Base-by-base conservation (phyloP, 169 alveolate genomes). In the Plasmodium gallinaceum region DNA sequence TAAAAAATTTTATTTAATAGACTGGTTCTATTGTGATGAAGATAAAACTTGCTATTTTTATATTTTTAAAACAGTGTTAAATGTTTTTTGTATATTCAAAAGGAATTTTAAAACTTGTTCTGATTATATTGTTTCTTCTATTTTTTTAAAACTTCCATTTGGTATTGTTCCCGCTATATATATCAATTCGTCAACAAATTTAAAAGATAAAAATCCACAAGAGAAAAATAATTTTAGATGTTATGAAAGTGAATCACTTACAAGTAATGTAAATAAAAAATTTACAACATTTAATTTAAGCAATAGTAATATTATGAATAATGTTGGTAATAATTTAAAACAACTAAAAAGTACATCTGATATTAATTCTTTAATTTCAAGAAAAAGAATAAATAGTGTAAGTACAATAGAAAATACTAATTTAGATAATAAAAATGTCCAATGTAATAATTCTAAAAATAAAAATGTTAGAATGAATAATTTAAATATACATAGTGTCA, bases 31-130 rank as follows among this genome's bases (percentile, higher is more conserved):
- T 54, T 54, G 60, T 54, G 64, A 52, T 57, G n/a, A 9, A 20
- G 91, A 83, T 83, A 66, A 83, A 68, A 71, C 85, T 10, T 83
- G 91, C 37, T 83, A 83, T 73, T 83, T 54, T 62, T 83, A 69
- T 48, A 37, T 70, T 42, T 69, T 69, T 42, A 69, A 83, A 43
- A 18, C 85, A 10, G 37, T 83, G 22, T 5, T 83, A 32, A 70
- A 52, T n/a, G 91, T 46, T 68, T 83, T 83, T 52, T 26, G 86
- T 10, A 69, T 83, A 46, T 83, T 71, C 8, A 83, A 69, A 83
- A 83, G 32, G 20, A 26, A 14, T 39, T 83, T 83, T 57, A 83
- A 42, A 12, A 68, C 86, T n/a, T 9, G 66, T 10, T 26, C 32
- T 42, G 8, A 52, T 32, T 45, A 69, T 69, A 7, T 0, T n/a